Base-by-base conservation (phyloP, 2,329 filamentous ascomycete species). In the Tolypocladium pustulatum region DNA sequence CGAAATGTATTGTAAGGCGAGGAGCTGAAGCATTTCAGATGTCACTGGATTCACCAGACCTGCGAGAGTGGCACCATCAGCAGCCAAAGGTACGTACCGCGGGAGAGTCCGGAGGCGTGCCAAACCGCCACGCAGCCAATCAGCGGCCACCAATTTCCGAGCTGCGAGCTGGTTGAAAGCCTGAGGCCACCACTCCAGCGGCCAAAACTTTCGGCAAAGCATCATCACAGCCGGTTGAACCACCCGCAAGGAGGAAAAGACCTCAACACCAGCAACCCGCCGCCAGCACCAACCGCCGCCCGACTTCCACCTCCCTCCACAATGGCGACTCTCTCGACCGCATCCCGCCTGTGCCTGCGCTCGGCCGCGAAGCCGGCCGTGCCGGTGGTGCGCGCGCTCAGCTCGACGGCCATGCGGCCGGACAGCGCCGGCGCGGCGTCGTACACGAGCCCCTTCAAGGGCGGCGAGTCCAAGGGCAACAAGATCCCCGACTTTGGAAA, bases 401-500 rank as follows among this genome's bases (percentile, higher is more conserved):
- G 79, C 74, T 81, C 81, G 63, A 77, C 81, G 58, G 74, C 80
- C 61, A 70, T 76, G 68, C 77, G 76, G 66, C 72, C 72, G 68
- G 76, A 73, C 68, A 74, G 73, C 67, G 81, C 78, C 75, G 68
- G 73, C 58, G 70, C 76, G 55, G 74, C 74, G 63, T 75, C 75
- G 63, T 87, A 81, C 78, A 78, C 81, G 68, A 85, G 81, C 73
- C 84, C 84, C 64, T 86, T 87, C 82, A 82, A 80, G 75, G 82
- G 82, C 72, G 78, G 81, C 72, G 73, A 79, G 69, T 66, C 69
- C 67, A 79, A 78, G 72, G 78, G 74, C 67, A 86, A 81, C 75
- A 85, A 89, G 76, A 88, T 97, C 71, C 94, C 94, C 67, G 86
- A 89, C 78, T 97, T 96, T 77, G 84, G 84, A 75, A 88, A 91